Conservation (phyloP, 2,329 filamentous ascomycete species). For the Ciborinia camelliae region DNA sequence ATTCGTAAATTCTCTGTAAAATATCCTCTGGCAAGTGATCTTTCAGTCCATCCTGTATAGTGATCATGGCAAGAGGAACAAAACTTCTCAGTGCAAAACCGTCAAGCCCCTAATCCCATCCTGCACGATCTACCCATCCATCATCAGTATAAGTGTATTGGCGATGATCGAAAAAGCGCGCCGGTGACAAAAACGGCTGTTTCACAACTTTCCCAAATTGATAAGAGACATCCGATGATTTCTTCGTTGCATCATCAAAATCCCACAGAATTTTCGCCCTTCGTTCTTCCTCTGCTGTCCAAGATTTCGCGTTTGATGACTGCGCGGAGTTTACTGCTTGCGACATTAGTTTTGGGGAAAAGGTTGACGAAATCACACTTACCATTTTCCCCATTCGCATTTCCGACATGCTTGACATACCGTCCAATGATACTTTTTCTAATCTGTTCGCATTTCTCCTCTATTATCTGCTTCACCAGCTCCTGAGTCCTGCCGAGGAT, state of each 20-base stretch:
- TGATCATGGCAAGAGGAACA: too few relatives aligned
- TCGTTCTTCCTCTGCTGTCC: neutral
- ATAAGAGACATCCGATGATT: neutral
- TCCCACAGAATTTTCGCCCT: neutral
- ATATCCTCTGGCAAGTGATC: neutral
- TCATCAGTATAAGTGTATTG: too few relatives aligned
- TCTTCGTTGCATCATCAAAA: neutral
- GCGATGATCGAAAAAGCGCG: too few relatives aligned
- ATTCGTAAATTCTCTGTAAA: neutral
- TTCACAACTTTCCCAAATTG: neutral
- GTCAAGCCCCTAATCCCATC: too few relatives aligned
- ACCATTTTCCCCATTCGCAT: neutral
- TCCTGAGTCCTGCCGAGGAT: neutral
- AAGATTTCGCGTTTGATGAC: neutral
- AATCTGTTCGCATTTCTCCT: neutral
- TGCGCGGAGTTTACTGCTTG: neutral
- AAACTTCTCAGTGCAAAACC: too few relatives aligned
- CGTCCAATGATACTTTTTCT: neutral
- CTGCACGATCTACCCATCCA: too few relatives aligned
- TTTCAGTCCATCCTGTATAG: neutral
- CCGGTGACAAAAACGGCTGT: neutral
- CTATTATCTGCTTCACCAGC: neutral
- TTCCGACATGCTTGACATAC: neutral
- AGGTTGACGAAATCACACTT: neutral
- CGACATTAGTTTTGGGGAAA: neutral